Conservation (phyloP, 2,329 filamentous ascomycete species). For the Tolypocladium ovalisporum region DNA sequence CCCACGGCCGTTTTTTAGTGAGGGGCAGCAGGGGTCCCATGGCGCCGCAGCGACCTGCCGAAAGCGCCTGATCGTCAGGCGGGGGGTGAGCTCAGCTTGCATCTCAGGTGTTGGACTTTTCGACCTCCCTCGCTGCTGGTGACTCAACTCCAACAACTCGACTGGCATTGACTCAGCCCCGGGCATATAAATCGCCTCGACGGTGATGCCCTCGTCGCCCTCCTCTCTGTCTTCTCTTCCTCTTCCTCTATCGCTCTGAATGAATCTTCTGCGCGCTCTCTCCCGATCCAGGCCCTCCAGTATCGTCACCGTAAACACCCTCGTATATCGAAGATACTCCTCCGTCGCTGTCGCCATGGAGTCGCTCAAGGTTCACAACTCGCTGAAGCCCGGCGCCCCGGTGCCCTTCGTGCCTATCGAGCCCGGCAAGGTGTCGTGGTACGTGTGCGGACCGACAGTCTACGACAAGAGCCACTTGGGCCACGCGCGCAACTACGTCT, state of each 20-base stretch:
- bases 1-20: background rate
- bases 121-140: background rate
- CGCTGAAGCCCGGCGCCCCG: slow-evolving; percentile 59
- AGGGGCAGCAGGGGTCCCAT: background rate
- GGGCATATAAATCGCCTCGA: background rate
- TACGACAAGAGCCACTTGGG: slow-evolving; percentile 76
- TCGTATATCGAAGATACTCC: slow-evolving; percentile 22
- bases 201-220: slow-evolving; percentile 8
- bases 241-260: slow-evolving; percentile 14
- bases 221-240: slow-evolving; percentile 5
- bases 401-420: slow-evolving; percentile 66
- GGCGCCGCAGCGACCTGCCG: background rate
- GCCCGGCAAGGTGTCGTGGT: slow-evolving; percentile 66
- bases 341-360: slow-evolving; percentile 30
- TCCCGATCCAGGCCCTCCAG: slow-evolving; percentile 16
- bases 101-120: background rate
- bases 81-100: background rate
- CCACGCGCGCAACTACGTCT: slow-evolving; percentile 84
- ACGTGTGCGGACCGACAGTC: slow-evolving; percentile 79
- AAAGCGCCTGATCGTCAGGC: background rate
- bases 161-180: background rate
- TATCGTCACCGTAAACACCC: slow-evolving; percentile 14
- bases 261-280: slow-evolving; percentile 23
- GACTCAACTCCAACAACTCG: slow-evolving; percentile 6
- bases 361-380: slow-evolving; percentile 68